Base-by-base conservation (phyloP, 2,329 filamentous ascomycete genomes). In the Penicillium thymicola region DNA sequence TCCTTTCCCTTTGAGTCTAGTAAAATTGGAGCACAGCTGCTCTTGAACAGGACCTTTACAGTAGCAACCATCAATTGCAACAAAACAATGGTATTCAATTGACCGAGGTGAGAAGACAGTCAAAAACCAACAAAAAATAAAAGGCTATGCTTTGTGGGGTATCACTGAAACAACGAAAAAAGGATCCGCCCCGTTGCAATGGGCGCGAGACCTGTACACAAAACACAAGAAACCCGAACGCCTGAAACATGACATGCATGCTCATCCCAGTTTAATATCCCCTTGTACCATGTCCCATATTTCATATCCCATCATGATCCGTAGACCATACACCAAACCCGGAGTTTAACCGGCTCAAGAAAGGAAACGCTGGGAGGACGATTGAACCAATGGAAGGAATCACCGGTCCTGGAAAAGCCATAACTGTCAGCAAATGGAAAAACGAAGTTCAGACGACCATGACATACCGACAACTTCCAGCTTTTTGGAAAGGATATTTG, bases 131-230 rank as follows among this genome's bases (percentile, higher is more conserved):
- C 38, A 14, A 44, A 37, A 36, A 16, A 27, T 7, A 21, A 11
- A 34, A 46, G 25, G 18, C 21, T 27, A 43, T 13, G 41, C 32
- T 30, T 23, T 32, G 28, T 23, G 30, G 50, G 41, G 50, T 52
- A 52, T 46, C 50, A 52, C n/a, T 32, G 10, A 44, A 52, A 52
- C n/a, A 30, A 46, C 41, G n/a, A 36, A 52, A 28, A 42, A 32
- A 32, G 11, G 30, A 37, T 36, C 18, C 27, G 7, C 9, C 23
- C 16, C 21, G 14, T 34, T 25, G 18, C 18, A 25, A 23, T 30
- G 10, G 11, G 14, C n/a, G 18, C 38, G 16, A 13, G 32, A 45
- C 18, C n/a, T 52, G 32, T 36, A 32, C 30, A 32, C 50, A 34
- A 37, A 27, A 43, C 41, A 43, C 13, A 32, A 45, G 43, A 18